Conservation (phyloP, 1,284 basidiomycete genomes). For the Fomitopsis pinicola region DNA sequence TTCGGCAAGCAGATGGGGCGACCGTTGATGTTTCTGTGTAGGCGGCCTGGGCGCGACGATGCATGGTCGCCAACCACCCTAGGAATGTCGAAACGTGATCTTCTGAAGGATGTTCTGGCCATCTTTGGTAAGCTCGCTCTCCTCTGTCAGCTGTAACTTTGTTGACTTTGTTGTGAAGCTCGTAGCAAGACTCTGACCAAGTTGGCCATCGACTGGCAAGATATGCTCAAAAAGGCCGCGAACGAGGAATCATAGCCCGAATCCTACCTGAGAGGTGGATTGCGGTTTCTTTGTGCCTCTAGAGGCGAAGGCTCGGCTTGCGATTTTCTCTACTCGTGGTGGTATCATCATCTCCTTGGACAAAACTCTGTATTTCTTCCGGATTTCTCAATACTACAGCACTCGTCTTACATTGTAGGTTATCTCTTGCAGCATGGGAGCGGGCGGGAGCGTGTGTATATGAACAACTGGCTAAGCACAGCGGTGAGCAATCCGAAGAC, state of each 20-base stretch:
- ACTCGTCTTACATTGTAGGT: no score
- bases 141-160: constrained; percentile 1
- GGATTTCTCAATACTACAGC: no score
- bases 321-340: background rate
- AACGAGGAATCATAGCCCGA: constrained; percentile 28
- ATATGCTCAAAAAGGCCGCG: constrained; percentile 59
- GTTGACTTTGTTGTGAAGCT: constrained; percentile 34
- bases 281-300: no score
- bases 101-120: constrained; percentile 74
- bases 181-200: constrained; percentile 69
- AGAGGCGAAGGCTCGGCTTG: background rate
- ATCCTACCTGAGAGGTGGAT: no score
- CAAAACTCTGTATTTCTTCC: no score
- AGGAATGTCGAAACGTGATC: constrained; percentile 72
- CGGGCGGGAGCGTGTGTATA: no score
- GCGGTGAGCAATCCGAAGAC: no score
- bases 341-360: background rate
- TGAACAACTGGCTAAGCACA: no score
- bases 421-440: no score
- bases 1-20: background rate
- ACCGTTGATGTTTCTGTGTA: constrained; percentile 25
- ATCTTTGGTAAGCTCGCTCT: constrained; percentile 57
- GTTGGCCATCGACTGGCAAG: constrained; percentile 76
- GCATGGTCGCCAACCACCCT: constrained; percentile 63
- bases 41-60: constrained; percentile 62